A percentile compares a stretch with the other conserved stretches of the same genome.
Conservation (phyloP, 371 early-diverging fungal genomes). For the Apophysomyces variabilis region DNA sequence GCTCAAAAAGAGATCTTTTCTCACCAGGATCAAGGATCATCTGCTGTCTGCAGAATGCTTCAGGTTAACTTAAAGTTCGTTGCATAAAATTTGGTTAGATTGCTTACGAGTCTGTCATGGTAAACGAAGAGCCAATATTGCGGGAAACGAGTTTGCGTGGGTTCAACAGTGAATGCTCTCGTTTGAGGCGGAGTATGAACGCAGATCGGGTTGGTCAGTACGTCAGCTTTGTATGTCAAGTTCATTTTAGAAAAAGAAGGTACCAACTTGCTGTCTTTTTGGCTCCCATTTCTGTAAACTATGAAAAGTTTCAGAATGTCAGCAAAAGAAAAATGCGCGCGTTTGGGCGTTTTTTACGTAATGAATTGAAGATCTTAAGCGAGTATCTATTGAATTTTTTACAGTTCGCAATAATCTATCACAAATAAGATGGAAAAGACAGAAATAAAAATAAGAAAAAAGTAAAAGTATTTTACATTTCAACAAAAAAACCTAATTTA, state of each 20-base stretch:
- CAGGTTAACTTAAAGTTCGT: neutral
- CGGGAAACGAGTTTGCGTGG: neutral
- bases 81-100: neutral
- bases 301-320: too few species aligned
- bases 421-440: neutral
- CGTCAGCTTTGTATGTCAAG: neutral
- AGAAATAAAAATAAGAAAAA: neutral
- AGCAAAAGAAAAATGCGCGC: too few species aligned
- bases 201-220: neutral
- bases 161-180: neutral
- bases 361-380: neutral
- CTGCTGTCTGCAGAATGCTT: slow-evolving; percentile 39
- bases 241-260: too few species aligned
- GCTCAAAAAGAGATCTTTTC: neutral
- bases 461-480: neutral
- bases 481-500: neutral
- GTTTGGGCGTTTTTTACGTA: too few species aligned
- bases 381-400: neutral
- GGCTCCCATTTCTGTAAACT: too few species aligned
- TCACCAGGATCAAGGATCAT: slow-evolving; percentile 74
- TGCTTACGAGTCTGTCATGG: slow-evolving; percentile 24
- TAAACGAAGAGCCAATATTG: neutral
- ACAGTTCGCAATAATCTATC: neutral
- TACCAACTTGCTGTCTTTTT: too few species aligned
- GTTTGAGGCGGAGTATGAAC: slow-evolving; percentile 2